Evolutionary conservation across 352 stramenopile species (phyloP), one percentile per base, ranked within the genome.

Genomic region (Achlya hypogyna): DNA sequence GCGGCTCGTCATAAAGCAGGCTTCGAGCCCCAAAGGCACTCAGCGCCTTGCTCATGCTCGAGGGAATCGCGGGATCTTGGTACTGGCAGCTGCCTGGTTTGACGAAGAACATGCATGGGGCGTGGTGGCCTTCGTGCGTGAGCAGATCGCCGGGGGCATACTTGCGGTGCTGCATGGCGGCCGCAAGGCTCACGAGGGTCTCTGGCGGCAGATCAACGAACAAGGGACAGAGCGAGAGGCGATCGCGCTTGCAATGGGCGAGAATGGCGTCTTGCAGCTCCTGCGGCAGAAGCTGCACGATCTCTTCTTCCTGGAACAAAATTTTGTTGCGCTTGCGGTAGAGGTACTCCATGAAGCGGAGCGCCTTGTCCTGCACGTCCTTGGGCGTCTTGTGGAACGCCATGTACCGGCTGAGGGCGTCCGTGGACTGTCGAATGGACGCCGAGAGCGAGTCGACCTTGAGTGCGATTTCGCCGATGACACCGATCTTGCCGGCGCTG

Each of bases 321-420:
- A 67, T 25, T 27, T 51, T 67, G 51, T 49, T 49, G 27, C 60
- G 60, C n/a, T 67, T 54, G 10, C 60, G 60, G 42, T 67, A 67
- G 5, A 67, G 28, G 27, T 45, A 67, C 42, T 67, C 60, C 60
- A 67, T 67, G 27, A 67, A 67, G 14, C 60, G 42, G 23, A 67
- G 60, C 29, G 60, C 60, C 25, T 58, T 59, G 32, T 67, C 60
- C 14, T 28, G n/a, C 8, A 67, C 1, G 9, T 22, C 28, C 6
- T 34, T 29, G 1, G 60, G 60, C 32, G 47, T 28, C 27, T 67
- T 12, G 42, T 67, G 60, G 51, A 67, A 67, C 31, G 40, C 60
- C 42, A 58, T 58, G 60, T 67, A 67, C 47, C 59, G 56, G 47
- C 27, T 43, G n/a, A 67, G 60, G 16, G 60, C 60, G 51, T 67